Evolutionary conservation across 2,329 filamentous ascomycete genomes (phyloP).

Genomic region (Cryoendolithus antarcticus): DNA sequence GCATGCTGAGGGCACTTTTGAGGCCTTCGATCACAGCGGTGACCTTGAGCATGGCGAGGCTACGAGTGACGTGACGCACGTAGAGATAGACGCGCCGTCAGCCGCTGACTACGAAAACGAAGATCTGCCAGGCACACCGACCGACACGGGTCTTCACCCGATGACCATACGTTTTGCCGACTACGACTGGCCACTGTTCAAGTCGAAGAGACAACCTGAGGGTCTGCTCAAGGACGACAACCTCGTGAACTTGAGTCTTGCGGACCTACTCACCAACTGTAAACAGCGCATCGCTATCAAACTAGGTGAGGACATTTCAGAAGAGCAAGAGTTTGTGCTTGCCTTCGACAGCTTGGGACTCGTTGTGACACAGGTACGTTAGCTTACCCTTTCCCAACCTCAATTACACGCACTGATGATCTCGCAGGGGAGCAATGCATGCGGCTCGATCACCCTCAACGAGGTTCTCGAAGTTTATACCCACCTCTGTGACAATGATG

Average conservation of each 20-base stretch:
- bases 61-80: no score
- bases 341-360: slow-evolving; percentile 43
- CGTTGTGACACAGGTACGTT: slow-evolving; percentile 45
- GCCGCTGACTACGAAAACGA: neutral
- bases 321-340: slow-evolving; percentile 46
- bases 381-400: neutral
- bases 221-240: slow-evolving; percentile 45
- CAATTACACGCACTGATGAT: slow-evolving; percentile 5
- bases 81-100: no score
- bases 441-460: slow-evolving; percentile 39
- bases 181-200: slow-evolving; percentile 46
- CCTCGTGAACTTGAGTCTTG: slow-evolving; percentile 40
- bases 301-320: slow-evolving; percentile 41
- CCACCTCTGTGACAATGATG: slow-evolving; percentile 47
- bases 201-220: slow-evolving; percentile 39
- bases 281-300: slow-evolving; percentile 38
- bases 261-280: slow-evolving; percentile 38
- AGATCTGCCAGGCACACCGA: slow-evolving; percentile 21
- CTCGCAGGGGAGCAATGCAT: slow-evolving; percentile 36
- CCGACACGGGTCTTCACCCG: slow-evolving; percentile 30
- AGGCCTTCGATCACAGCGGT: no score
- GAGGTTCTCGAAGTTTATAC: slow-evolving; percentile 49
- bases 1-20: no score
- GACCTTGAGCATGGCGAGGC: no score
- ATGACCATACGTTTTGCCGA: slow-evolving; percentile 45